These are phyloP conservation scores for Dactylellina cionopaga DNA, from an alignment of 2,329 filamentous ascomycete species.

Conservation along the genomic window DNA sequence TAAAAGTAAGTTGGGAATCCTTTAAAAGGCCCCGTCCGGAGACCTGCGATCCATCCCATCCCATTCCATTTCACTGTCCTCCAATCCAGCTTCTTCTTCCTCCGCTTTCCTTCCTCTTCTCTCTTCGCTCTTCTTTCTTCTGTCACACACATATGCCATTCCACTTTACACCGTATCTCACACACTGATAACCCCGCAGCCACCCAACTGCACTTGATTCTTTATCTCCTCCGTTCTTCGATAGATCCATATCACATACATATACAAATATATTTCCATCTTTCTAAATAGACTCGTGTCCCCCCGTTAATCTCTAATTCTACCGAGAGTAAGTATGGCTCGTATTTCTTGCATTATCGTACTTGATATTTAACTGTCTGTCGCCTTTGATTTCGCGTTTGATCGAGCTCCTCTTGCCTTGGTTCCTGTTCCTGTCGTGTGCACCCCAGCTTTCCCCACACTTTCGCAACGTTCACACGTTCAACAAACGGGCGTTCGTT, in stretches of 20 bases:
- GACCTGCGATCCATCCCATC: not conserved
- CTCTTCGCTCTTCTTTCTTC: no score
- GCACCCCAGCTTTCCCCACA: slow-evolving; percentile 30
- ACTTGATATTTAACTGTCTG: no score
- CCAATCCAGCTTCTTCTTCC: not conserved
- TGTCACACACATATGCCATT: no score
- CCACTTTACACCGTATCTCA: no score
- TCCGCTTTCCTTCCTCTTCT: not conserved
- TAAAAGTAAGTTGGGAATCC: no score
- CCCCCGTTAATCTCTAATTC: slow-evolving; percentile 4
- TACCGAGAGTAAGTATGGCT: slow-evolving; percentile 8
- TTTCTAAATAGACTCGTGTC: not conserved
- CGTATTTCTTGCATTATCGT: not conserved
- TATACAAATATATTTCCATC: not conserved
- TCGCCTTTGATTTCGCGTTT: no score
- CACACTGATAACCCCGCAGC: slow-evolving; percentile 13
- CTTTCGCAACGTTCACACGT: slow-evolving; percentile 9
- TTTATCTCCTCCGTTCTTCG: slow-evolving; percentile 4
- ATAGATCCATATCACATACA: slow-evolving; percentile 10
- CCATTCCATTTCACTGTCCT: not conserved
- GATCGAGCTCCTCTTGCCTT: no score
- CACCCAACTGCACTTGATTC: slow-evolving; percentile 11
- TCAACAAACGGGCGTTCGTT: no score
- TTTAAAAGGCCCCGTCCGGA: slow-evolving; percentile 24
- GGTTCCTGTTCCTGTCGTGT: slow-evolving; percentile 4